Evolutionary conservation across 1,284 basidiomycete genomes (phyloP), one percentile per base, ranked within the genome.

Genomic region (Volvariella surrecta): DNA sequence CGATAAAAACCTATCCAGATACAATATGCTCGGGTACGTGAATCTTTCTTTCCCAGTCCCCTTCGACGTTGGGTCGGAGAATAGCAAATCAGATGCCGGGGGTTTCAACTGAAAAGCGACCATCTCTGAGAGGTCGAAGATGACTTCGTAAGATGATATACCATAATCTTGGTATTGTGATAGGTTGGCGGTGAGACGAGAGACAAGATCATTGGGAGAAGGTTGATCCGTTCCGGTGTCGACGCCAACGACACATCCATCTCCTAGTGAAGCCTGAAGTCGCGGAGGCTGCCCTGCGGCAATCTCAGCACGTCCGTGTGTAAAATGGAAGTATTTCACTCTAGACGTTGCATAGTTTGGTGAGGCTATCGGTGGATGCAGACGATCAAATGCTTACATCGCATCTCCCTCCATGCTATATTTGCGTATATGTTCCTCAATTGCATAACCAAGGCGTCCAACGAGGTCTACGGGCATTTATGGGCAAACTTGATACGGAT

Each of bases 1-100:
- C 41, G 67, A 64, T 49, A 87, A 52, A 53, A 86, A 89, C 46
- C 76, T 74, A 54, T 89, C 86, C 41, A 89, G 63, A 54, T 75
- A 86, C 34, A 89, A 64, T 24, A 65, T 62, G 49, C 71, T 73
- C 2, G 85, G 83, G 49, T 74, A 89, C 17, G 57, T 59, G 51
- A 87, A 80, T 2, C 65, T 64, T 45, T 74, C 70, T 6, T n/a
- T n/a, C n/a, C n/a, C n/a, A n/a, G n/a, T n/a, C n/a, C n/a, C n/a
- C n/a, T n/a, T n/a, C 3, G 13, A 13, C 8, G 35, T 34, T n/a
- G n/a, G n/a, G 47, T 21, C 34, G 53, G 50, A 37, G 43, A 22
- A 20, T 41, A 28, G 40, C 42, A 16, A 39, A 21, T 39, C 59
- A 57, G 9, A 9, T 9, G 15, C 30, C 37, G 64, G 65, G 17